phyloP scores from a whole-genome alignment of 345 rosid genomes.

The Turnera subulata region DNA sequence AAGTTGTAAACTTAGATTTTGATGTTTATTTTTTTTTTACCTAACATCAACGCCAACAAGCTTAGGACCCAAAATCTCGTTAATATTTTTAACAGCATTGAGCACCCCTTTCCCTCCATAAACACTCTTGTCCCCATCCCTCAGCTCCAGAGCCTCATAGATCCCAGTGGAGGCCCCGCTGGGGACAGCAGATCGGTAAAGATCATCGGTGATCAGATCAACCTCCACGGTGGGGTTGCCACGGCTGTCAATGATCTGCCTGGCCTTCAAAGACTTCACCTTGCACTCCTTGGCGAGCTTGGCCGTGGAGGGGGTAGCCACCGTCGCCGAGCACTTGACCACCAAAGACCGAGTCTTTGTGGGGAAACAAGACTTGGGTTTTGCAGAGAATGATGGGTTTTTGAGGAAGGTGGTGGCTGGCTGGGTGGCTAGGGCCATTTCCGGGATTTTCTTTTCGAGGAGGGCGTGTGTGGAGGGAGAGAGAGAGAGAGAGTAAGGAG shows the following conservation, averaged over 20 bases:
- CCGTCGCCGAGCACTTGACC: slow-evolving; percentile 36
- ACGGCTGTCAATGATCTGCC: slow-evolving; percentile 98
- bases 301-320: background rate
- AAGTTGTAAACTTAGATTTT: background rate
- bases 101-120: slow-evolving; percentile 96
- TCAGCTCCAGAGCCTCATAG: slow-evolving; percentile 92
- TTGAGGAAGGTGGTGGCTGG: background rate
- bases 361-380: background rate
- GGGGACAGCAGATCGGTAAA: slow-evolving; percentile 90
- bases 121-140: slow-evolving; percentile 78
- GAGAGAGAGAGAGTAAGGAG: slow-evolving; percentile 5
- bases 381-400: background rate
- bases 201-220: slow-evolving; percentile 74
- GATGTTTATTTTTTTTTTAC: too few species aligned
- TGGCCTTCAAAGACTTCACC: slow-evolving; percentile 77
- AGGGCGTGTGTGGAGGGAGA: background rate
- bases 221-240: slow-evolving; percentile 99
- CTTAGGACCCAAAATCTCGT: slow-evolving; percentile 75
- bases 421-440: background rate
- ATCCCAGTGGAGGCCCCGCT: slow-evolving; percentile 99
- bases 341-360: slow-evolving; percentile 11
- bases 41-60: slow-evolving; percentile 88
- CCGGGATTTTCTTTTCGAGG: slow-evolving; percentile 17
- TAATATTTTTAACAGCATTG: slow-evolving; percentile 68
- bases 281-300: slow-evolving; percentile 22